Percentiles rank a stretch among this genome's conserved stretches.
phyloP scores from a whole-genome alignment of 164 flowering plant genomes.

The Vitis riparia region DNA sequence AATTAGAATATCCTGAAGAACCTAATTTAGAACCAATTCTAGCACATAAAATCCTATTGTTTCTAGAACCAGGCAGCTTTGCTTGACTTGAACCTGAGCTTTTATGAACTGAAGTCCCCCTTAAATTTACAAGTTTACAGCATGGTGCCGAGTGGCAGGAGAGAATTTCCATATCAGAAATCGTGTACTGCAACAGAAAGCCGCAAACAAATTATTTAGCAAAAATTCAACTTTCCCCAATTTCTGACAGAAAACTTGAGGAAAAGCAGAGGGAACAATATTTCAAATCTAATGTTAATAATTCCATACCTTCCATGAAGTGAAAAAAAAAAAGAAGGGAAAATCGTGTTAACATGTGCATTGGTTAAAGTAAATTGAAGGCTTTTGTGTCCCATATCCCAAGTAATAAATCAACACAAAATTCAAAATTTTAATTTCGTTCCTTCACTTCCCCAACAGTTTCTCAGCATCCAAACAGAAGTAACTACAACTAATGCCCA shows the following conservation, averaged over 20 bases:
- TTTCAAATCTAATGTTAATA: not conserved
- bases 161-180: conserved; percentile 44
- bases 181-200: conserved; percentile 5
- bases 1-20: conserved; percentile 8
- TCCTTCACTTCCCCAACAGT: not conserved
- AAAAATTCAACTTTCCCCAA: not conserved
- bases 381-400: too few relatives aligned
- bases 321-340: not conserved
- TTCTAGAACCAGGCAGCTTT: conserved; percentile 25
- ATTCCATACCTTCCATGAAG: not conserved
- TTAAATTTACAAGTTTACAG: conserved; percentile 21
- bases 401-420: not conserved
- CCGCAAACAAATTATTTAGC: conserved; percentile 5
- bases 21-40: conserved; percentile 15
- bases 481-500: not conserved
- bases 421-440: not conserved
- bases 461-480: not conserved
- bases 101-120: conserved; percentile 23
- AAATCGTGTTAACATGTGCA: not conserved
- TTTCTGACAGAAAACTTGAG: too few relatives aligned
- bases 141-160: conserved; percentile 29
- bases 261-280: too few relatives aligned
- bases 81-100: conserved; percentile 20
- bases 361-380: not conserved
- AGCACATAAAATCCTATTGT: conserved; percentile 12